These are phyloP conservation scores for Chimonanthus praecox DNA, from an alignment of 164 flowering plant species.

Conservation along the genomic window DNA sequence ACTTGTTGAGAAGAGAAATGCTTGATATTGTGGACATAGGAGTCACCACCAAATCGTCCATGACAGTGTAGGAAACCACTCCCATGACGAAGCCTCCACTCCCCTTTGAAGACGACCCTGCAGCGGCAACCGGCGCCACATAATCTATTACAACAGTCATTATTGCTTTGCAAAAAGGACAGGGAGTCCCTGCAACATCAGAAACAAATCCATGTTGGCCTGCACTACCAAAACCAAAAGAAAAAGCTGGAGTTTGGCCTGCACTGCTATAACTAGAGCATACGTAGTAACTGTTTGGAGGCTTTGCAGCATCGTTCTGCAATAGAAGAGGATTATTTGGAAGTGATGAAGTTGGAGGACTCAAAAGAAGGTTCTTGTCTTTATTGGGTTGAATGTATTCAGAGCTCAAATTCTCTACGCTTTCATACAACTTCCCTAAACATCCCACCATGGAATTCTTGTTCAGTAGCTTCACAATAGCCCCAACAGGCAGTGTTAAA, in stretches of 20 bases:
- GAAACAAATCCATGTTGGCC: neutral
- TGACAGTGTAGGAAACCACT: slow-evolving; percentile 35
- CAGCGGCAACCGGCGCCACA: neutral
- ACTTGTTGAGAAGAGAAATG: slow-evolving; percentile 23
- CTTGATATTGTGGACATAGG: slow-evolving; percentile 36
- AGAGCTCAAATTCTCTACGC: neutral
- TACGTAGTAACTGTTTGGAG: neutral
- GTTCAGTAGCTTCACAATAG: neutral
- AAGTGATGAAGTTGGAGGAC: neutral
- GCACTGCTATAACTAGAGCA: too few species aligned
- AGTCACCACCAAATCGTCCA: slow-evolving; percentile 32
- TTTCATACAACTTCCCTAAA: slow-evolving; percentile 1
- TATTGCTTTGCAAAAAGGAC: neutral
- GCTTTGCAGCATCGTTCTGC: neutral
- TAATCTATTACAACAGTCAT: neutral
- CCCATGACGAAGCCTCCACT: slow-evolving; percentile 29
- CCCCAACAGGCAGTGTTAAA: neutral
- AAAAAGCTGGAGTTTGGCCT: too few species aligned
- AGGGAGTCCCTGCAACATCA: neutral
- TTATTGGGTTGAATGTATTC: neutral
- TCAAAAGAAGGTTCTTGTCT: neutral
- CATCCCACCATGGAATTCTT: neutral
- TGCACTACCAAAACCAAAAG: too few species aligned
- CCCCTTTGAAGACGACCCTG: too few species aligned
- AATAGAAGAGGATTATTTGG: neutral